phyloP scores from a whole-genome alignment of 2,329 filamentous ascomycete species.

The Fusarium nygamai region DNA sequence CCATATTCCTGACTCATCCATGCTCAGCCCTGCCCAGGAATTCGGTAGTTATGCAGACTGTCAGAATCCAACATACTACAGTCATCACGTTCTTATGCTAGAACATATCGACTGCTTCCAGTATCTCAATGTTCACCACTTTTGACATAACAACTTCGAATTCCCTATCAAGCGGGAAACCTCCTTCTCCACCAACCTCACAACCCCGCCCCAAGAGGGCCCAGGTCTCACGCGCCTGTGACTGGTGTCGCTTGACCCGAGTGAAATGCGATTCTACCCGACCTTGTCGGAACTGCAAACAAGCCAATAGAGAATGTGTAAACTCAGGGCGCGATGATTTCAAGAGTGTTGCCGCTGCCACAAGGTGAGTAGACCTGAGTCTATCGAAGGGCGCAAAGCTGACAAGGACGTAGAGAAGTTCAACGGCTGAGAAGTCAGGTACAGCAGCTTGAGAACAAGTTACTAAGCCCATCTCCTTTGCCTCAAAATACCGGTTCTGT shows the following conservation, averaged over 20 bases:
- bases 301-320: constrained; percentile 38
- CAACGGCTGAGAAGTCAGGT: constrained; percentile 35
- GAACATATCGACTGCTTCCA: not conserved
- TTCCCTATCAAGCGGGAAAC: constrained; percentile 28
- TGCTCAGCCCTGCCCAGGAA: not conserved
- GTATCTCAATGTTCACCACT: constrained; percentile 36
- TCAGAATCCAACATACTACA: not conserved
- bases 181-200: constrained; percentile 18
- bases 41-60: not conserved
- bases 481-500: not conserved
- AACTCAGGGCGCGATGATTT: constrained; percentile 40
- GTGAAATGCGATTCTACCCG: constrained; percentile 44
- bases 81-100: not conserved
- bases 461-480: not conserved
- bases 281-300: constrained; percentile 43
- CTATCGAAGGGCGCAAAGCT: not conserved
- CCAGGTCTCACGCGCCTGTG: constrained; percentile 45
- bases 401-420: constrained; percentile 32
- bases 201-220: constrained; percentile 43
- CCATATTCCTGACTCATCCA: constrained; percentile 8
- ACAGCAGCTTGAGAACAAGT: constrained; percentile 33
- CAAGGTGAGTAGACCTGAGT: constrained; percentile 19
- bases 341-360: constrained; percentile 40
- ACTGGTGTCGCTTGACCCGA: constrained; percentile 45
- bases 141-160: constrained; percentile 34